Evolutionary conservation across 176 grass and related monocot genomes (phyloP).

Genomic region (Lolium rigidum): DNA sequence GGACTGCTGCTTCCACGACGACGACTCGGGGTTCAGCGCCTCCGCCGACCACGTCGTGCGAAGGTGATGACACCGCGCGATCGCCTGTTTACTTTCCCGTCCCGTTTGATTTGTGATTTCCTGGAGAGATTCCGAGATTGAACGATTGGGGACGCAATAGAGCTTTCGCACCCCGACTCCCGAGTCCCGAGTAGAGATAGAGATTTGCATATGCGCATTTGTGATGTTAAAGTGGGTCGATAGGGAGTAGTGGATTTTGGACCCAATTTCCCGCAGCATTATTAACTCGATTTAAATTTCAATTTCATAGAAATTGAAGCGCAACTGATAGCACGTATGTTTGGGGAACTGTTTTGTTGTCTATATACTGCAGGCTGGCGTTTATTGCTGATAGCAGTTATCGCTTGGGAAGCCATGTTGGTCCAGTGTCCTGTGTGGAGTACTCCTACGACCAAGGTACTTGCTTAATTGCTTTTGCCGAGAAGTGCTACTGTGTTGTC

Average conservation of each 20-base stretch:
- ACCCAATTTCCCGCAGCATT: background rate
- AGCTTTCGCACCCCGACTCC: background rate
- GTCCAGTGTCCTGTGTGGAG: constrained; percentile 64
- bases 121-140: background rate
- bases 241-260: background rate
- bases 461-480: constrained; percentile 17
- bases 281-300: constrained; percentile 13
- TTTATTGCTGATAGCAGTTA: constrained; percentile 53
- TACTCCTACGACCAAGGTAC: constrained; percentile 63
- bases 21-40: constrained; percentile 58
- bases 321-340: constrained; percentile 22
- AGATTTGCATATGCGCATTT: background rate
- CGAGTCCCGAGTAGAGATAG: background rate
- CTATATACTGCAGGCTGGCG: constrained; percentile 40
- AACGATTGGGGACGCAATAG: background rate
- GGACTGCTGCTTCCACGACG: constrained; percentile 76
- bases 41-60: constrained; percentile 51
- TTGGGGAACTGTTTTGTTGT: constrained; percentile 40
- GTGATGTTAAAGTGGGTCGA: background rate
- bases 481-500: background rate
- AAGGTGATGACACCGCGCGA: constrained; percentile 32
- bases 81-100: background rate
- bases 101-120: background rate
- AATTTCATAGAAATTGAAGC: constrained; percentile 5
- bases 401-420: constrained; percentile 65